Evolutionary conservation across 805 yeast genomes (phyloP).

Genomic region (Zygosaccharomyces rouxii): DNA sequence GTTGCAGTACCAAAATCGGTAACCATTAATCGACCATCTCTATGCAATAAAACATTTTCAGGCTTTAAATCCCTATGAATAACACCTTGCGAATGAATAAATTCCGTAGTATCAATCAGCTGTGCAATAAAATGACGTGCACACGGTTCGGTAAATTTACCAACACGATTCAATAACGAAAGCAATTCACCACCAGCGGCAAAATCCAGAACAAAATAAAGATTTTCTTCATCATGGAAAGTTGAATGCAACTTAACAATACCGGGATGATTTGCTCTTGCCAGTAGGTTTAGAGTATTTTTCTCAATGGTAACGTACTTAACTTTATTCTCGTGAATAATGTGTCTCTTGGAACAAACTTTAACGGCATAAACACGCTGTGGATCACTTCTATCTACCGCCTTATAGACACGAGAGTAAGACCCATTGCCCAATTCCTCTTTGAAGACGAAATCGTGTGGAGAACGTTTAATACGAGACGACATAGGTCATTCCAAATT

Average conservation of each 20-base stretch:
- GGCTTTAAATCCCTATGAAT: constrained; percentile 95
- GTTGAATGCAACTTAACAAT: constrained; percentile 88
- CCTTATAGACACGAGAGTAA: constrained; percentile 88
- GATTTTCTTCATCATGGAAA: constrained; percentile 83
- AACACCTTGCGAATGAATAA: constrained; percentile 84
- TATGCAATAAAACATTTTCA: constrained; percentile 81
- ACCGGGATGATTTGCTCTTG: constrained; percentile 83
- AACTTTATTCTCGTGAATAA: constrained; percentile 88
- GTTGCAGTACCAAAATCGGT: constrained; percentile 97
- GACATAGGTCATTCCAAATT: constrained; percentile 17
- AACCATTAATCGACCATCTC: constrained; percentile 81
- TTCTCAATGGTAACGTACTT: constrained; percentile 96
- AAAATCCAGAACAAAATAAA: constrained; percentile 88
- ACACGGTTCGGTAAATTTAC: constrained; percentile 70
- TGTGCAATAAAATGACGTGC: constrained; percentile 80
- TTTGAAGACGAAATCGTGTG: constrained; percentile 34
- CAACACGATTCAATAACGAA: constrained; percentile 68
- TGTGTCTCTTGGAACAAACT: constrained; percentile 85
- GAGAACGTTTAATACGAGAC: constrained; percentile 28
- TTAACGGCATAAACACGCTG: constrained; percentile 74
- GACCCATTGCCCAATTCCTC: constrained; percentile 82
- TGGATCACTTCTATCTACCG: constrained; percentile 58
- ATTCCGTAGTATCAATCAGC: constrained; percentile 83
- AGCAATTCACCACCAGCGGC: constrained; percentile 95
- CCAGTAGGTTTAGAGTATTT: constrained; percentile 72